Base-by-base conservation (phyloP, 1,139 yeast genomes). In the Geotrichum siamense region DNA sequence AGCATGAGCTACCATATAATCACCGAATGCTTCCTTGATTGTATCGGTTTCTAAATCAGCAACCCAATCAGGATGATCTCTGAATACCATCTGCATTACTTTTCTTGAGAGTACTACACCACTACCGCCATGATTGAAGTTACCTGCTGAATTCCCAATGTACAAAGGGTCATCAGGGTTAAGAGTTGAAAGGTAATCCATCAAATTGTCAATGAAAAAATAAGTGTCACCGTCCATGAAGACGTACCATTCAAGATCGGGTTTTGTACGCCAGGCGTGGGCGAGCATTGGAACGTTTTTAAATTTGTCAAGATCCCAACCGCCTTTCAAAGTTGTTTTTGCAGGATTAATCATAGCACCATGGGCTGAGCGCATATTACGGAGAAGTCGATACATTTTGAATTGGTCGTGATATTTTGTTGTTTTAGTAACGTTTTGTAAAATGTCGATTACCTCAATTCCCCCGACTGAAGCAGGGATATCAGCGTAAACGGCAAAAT, bases 61-160 rank as follows among this genome's bases (percentile, higher is more conserved):
- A 10, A 54, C 53, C 38, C 56, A 51, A 26, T 61, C 59, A n/a
- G 59, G 58, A 31, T 55, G 55, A 12, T 34, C 39, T 2, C 48
- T 44, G 17, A 47, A n/a, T 8, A 39, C 17, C 26, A 51, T 49
- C 30, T 55, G 50, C 62, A 64, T 55, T 2, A 64, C 60, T 8
- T 54, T 63, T 1, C 55, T 53, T 3, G 68, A 63, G 6, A 65
- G 47, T 6, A 64, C 61, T 2, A 64, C 63, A 2, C 64, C 69
- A 9, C 64, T 55, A n/a, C 69, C 69, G 3, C 69, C 69, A 43
- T 64, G 66, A 3, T 66, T 69, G 51, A 64, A 65, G 5, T 13
- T 22, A 9, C 22, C n/a, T n/a, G n/a, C n/a, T 5, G 15, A 8
- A 1, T 64, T 58, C 20, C 68, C 68, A 43, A 62, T 43, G 49